A percentile compares a stretch with the other conserved stretches of the same genome.
Conservation (phyloP, 139 green algal genomes). For the Chlorella ohadii region DNA sequence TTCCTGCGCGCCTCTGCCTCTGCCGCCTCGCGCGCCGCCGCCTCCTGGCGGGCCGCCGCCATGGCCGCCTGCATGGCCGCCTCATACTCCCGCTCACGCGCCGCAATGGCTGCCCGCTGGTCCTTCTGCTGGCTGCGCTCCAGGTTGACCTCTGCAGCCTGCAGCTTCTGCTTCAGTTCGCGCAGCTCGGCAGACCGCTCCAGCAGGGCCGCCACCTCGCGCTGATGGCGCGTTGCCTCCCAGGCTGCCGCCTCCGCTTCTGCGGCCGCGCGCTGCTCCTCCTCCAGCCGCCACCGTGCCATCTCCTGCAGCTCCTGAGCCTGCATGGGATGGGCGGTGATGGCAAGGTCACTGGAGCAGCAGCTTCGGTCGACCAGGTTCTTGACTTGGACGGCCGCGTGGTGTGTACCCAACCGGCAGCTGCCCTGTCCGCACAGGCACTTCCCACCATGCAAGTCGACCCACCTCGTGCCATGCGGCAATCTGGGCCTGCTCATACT, state of each 20-base stretch:
- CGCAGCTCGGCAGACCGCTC: slow-evolving; percentile 31
- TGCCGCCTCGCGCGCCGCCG: slow-evolving; percentile 6
- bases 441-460: no score
- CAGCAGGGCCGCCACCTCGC: slow-evolving; percentile 26
- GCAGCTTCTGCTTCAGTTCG: slow-evolving; percentile 38
- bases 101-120: not conserved
- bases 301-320: not conserved
- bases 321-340: no score
- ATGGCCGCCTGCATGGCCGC: slow-evolving; percentile 7
- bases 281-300: slow-evolving; percentile 14
- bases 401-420: no score
- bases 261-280: slow-evolving; percentile 1
- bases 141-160: slow-evolving; percentile 15
- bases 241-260: slow-evolving; percentile 2
- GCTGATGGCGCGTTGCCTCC: slow-evolving; percentile 18
- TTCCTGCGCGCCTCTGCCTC: not conserved
- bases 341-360: no score
- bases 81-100: slow-evolving; percentile 14
- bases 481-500: slow-evolving; percentile 13
- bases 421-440: no score
- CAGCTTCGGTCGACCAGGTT: no score
- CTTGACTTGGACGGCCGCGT: no score
- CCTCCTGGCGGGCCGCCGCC: not conserved
- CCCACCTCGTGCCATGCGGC: slow-evolving; percentile 16
- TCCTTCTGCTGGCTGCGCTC: slow-evolving; percentile 22